A percentile compares a stretch with the other conserved stretches of the same genome.
Conservation (phyloP, 2,329 filamentous ascomycete species). For the Alternaria dauci region DNA sequence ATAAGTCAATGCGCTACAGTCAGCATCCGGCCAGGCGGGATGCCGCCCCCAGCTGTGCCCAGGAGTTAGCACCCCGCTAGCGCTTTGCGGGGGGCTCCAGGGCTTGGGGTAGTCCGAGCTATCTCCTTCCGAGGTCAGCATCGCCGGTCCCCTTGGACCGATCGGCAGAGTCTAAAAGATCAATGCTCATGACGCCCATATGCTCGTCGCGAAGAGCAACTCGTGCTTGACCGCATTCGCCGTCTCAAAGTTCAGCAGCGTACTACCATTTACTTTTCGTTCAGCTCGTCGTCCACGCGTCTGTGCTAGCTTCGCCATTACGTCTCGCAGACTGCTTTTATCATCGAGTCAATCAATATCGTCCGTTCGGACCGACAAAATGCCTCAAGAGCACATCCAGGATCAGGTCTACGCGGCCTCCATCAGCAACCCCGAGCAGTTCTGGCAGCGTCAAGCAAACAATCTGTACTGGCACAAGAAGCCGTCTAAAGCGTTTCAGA, state of each 20-base stretch:
- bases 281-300: background rate
- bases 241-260: background rate
- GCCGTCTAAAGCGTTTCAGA: slow-evolving; percentile 69
- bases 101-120: slow-evolving; percentile 8
- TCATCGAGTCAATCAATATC: background rate
- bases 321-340: background rate
- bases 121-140: slow-evolving; percentile 15
- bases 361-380: background rate
- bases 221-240: background rate
- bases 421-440: slow-evolving; percentile 72
- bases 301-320: background rate
- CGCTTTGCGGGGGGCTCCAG: slow-evolving; percentile 8
- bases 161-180: slow-evolving; percentile 5
- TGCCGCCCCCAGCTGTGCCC: slow-evolving; percentile 1
- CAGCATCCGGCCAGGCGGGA: background rate
- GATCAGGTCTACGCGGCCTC: slow-evolving; percentile 64
- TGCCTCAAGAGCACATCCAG: slow-evolving; percentile 50
- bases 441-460: slow-evolving; percentile 79
- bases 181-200: background rate
- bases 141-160: slow-evolving; percentile 15
- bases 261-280: background rate
- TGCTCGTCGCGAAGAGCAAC: background rate
- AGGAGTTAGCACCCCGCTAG: slow-evolving; percentile 15
- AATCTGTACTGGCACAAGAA: slow-evolving; percentile 82
- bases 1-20: background rate